Evolutionary conservation across 2,329 filamentous ascomycete genomes (phyloP).

Genomic region (Elsinoe australis): DNA sequence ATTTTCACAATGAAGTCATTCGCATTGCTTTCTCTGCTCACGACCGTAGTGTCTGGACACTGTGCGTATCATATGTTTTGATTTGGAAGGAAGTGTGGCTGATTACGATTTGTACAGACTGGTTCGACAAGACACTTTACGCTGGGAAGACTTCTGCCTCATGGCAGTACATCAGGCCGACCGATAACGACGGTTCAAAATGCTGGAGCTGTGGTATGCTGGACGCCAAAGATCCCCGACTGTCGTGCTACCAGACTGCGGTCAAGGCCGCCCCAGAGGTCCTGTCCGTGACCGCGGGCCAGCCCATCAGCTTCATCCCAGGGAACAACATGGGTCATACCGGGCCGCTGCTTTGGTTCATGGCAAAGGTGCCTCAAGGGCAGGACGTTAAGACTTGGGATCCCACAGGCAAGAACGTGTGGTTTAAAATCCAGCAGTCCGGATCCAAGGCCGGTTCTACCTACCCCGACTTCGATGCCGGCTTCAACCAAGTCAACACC

Average conservation of each 20-base stretch:
- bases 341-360: slow-evolving; percentile 2
- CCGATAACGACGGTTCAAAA: neutral
- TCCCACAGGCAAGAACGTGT: neutral
- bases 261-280: neutral
- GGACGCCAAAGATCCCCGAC: neutral
- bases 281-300: neutral
- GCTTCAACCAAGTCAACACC: neutral
- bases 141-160: neutral
- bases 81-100: too few species aligned
- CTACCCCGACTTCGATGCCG: slow-evolving; percentile 4
- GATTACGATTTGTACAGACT: neutral
- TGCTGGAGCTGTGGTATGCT: neutral
- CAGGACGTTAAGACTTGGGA: slow-evolving; percentile 10
- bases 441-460: neutral
- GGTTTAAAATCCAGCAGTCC: neutral
- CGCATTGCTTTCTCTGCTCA: too few species aligned
- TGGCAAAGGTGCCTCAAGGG: neutral
- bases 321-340: neutral
- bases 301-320: too few species aligned
- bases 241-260: neutral
- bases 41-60: too few species aligned
- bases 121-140: neutral
- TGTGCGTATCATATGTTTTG: too few species aligned
- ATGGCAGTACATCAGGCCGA: neutral
- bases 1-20: too few species aligned